Evolutionary conservation across 2,329 filamentous ascomycete genomes (phyloP).

Genomic region (Colletotrichum sp.): DNA sequence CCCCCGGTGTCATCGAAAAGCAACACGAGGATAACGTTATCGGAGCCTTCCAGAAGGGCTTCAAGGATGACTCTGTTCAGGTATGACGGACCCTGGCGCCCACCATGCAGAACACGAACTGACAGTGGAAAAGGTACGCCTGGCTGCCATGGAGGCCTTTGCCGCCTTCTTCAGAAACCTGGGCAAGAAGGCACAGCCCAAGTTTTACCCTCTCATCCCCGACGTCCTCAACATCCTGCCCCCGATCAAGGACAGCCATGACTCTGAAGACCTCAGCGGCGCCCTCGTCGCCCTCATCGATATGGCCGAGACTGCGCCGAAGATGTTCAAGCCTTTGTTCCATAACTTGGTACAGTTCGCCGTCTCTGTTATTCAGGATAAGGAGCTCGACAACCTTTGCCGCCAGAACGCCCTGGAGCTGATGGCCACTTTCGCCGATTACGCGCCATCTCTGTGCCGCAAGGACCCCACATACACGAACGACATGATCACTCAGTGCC

Average conservation of each 20-base stretch:
- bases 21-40: constrained; percentile 93
- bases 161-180: constrained; percentile 94
- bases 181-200: constrained; percentile 83
- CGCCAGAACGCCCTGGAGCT: constrained; percentile 95
- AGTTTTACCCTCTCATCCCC: constrained; percentile 86
- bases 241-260: constrained; percentile 88
- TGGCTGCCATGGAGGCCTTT: constrained; percentile 96
- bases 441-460: constrained; percentile 90
- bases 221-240: constrained; percentile 94
- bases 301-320: constrained; percentile 89
- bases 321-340: constrained; percentile 98
- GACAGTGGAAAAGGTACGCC: constrained; percentile 68
- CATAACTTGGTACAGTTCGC: constrained; percentile 91
- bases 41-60: constrained; percentile 87
- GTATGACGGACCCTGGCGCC: constrained; percentile 46
- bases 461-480: constrained; percentile 91
- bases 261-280: constrained; percentile 90
- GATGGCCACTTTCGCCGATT: constrained; percentile 98
- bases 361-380: constrained; percentile 93
- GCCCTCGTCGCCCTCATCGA: constrained; percentile 92
- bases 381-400: constrained; percentile 87
- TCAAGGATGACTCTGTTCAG: constrained; percentile 84
- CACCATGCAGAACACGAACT: not conserved
- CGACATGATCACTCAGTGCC: constrained; percentile 98
- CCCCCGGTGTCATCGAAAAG: constrained; percentile 93